Base-by-base conservation (phyloP, 257 asterid species). In the Scutellaria galericulata region DNA sequence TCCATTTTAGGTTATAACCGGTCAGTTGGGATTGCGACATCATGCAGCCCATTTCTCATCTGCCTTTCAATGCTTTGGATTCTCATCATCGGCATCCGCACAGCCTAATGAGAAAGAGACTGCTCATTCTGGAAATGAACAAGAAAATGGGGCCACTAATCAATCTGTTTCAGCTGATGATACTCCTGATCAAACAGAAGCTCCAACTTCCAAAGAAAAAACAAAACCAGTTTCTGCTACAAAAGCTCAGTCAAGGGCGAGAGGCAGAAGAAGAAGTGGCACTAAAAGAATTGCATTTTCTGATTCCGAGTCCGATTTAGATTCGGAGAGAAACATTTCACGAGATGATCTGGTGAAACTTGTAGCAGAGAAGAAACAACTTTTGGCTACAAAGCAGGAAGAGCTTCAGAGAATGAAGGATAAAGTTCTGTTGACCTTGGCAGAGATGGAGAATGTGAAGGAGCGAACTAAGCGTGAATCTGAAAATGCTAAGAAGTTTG, bases 391-490 rank as follows among this genome's bases (percentile, higher is more conserved):
- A 37, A 89, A 91, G 79, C 78, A 78, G 72, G 84, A 80, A 55
- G 96, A 91, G 83, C 73, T 86, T 64, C 81, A 80, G 78, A 58
- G 55, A 66, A 77, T 85, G 87, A 85, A 91, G 78, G 96, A 91
- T 73, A 89, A 87, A 83, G 88, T 80, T 72, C 78, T 91, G 66
- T 84, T 95, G 65, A 75, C 89, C n/a, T 78, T 73, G 65, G 96
- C 96, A 3, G 97, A 91, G 77, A 83, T 85, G 93, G 95, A 91
- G 72, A 91, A 91, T 60, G 83, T 86, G 59, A 87, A 86, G 86
- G 89, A 81, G 57, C 90, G 97, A 57, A 82, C 88, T 55, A 89
- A 80, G 75, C 96, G 96, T 41, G 96, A 91, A 55, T 85, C 96
- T 20, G 97, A 89, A 61, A 89, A 89, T 72, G 54, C 93, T 63